phyloP scores from a whole-genome alignment of 2,329 filamentous ascomycete genomes.

The Pyricularia sp. region DNA sequence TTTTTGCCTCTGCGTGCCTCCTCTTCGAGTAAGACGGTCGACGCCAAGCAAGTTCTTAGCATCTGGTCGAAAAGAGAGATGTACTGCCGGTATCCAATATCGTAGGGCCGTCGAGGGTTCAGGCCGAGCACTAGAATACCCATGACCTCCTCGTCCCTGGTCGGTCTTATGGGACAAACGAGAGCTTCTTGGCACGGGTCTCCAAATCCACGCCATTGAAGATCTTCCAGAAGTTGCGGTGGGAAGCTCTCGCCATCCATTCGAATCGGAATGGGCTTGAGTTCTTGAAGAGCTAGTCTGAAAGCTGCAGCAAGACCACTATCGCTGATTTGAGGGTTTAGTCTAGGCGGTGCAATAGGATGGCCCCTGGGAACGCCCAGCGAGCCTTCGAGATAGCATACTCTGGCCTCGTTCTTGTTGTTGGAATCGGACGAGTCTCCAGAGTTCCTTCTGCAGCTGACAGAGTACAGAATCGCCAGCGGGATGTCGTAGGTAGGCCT shows the following conservation, averaged over 20 bases:
- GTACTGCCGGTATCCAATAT: constrained; percentile 60
- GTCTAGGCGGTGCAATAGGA: constrained; percentile 22
- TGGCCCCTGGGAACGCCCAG: constrained; percentile 32
- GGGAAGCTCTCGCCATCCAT: constrained; percentile 42
- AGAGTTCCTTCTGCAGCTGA: constrained; percentile 24
- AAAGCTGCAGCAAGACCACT: constrained; percentile 26
- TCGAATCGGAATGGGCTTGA: constrained; percentile 26
- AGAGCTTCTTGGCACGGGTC: constrained; percentile 53
- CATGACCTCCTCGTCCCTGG: constrained; percentile 51
- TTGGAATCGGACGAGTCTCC: constrained; percentile 10
- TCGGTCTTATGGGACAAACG: constrained; percentile 54
- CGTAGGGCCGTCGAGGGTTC: constrained; percentile 58
- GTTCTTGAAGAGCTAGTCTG: constrained; percentile 22
- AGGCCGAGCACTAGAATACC: constrained; percentile 58
- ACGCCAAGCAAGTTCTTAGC: constrained; percentile 54
- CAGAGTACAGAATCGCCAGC: constrained; percentile 36
- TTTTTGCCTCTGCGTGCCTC: constrained; percentile 45
- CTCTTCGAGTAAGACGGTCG: constrained; percentile 57
- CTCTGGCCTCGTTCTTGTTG: constrained; percentile 17
- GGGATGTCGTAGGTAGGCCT: constrained; percentile 35
- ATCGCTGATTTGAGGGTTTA: constrained; percentile 23
- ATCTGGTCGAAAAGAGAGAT: constrained; percentile 42
- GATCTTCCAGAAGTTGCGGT: constrained; percentile 39
- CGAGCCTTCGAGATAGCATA: constrained; percentile 30
- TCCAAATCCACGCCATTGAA: constrained; percentile 50